Percentiles rank a stretch among this genome's conserved stretches.
phyloP scores from a whole-genome alignment of 1,284 basidiomycete genomes.

The Paramarasmius palmivorus region DNA sequence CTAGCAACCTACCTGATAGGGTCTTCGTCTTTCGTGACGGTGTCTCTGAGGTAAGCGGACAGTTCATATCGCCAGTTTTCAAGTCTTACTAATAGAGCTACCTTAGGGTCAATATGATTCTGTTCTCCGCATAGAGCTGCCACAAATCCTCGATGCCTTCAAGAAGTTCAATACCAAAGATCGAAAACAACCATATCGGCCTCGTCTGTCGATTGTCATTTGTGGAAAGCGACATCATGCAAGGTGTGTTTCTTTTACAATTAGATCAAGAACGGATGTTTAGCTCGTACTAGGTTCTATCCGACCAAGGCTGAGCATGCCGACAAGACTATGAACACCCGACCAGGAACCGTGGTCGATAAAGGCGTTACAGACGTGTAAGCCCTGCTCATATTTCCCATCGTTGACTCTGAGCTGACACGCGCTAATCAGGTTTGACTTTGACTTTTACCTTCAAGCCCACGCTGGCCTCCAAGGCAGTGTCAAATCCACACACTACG shows the following conservation, averaged over 20 bases:
- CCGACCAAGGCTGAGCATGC: conserved; percentile 48
- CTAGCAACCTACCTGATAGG: conserved; percentile 55
- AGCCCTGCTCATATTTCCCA: conserved; percentile 18
- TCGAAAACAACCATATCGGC: conserved; percentile 49
- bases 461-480: conserved; percentile 69
- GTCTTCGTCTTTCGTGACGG: conserved; percentile 76
- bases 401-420: background rate
- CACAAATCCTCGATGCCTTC: conserved; percentile 58
- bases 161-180: conserved; percentile 45
- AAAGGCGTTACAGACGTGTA: conserved; percentile 70
- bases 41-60: conserved; percentile 63
- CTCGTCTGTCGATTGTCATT: conserved; percentile 68
- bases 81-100: conserved; percentile 10
- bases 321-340: conserved; percentile 68
- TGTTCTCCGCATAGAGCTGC: conserved; percentile 58
- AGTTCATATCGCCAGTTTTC: background rate
- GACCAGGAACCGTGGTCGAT: conserved; percentile 75
- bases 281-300: conserved; percentile 54
- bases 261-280: too few relatives aligned
- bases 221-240: conserved; percentile 83
- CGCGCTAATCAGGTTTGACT: conserved; percentile 50
- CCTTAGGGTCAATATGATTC: conserved; percentile 65
- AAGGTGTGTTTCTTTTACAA: conserved; percentile 33
- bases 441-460: conserved; percentile 80
- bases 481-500: conserved; percentile 72